Evolutionary conservation across 2,329 filamentous ascomycete genomes (phyloP).

Genomic region (Colletotrichum sublineola): DNA sequence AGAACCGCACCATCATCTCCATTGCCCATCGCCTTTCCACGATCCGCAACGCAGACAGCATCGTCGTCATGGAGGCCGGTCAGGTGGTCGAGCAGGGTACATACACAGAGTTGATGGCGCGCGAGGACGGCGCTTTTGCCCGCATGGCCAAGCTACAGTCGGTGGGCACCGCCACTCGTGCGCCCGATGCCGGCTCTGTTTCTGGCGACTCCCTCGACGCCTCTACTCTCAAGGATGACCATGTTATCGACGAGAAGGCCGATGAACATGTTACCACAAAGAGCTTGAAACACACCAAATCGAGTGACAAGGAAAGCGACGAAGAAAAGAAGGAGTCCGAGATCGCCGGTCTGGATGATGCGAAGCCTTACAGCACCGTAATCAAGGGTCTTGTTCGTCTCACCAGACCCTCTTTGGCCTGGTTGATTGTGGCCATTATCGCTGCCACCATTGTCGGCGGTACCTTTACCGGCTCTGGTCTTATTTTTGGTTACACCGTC

Average conservation of each 20-base stretch:
- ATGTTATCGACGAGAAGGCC: slow-evolving; percentile 24
- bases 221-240: slow-evolving; percentile 39
- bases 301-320: neutral
- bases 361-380: slow-evolving; percentile 44
- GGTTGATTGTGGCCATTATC: slow-evolving; percentile 62
- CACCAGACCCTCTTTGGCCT: slow-evolving; percentile 52
- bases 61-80: slow-evolving; percentile 74
- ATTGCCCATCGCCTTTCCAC: slow-evolving; percentile 75
- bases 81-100: slow-evolving; percentile 73
- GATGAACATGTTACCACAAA: slow-evolving; percentile 20
- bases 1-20: slow-evolving; percentile 72
- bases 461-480: slow-evolving; percentile 68
- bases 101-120: slow-evolving; percentile 69
- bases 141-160: slow-evolving; percentile 46
- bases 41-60: slow-evolving; percentile 74
- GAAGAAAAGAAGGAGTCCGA: slow-evolving; percentile 27
- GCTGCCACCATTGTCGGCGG: slow-evolving; percentile 67
- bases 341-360: slow-evolving; percentile 27
- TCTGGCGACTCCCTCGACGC: slow-evolving; percentile 42
- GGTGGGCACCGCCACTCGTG: slow-evolving; percentile 38
- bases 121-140: slow-evolving; percentile 52
- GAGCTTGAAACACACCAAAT: slow-evolving; percentile 23
- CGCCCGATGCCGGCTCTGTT: slow-evolving; percentile 36
- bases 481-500: slow-evolving; percentile 73
- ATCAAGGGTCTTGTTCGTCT: slow-evolving; percentile 42